Percentiles rank a stretch among this genome's conserved stretches.
These are phyloP conservation scores for Maudiozyma bulderi DNA, from an alignment of 805 yeast species.

Conservation along the genomic window DNA sequence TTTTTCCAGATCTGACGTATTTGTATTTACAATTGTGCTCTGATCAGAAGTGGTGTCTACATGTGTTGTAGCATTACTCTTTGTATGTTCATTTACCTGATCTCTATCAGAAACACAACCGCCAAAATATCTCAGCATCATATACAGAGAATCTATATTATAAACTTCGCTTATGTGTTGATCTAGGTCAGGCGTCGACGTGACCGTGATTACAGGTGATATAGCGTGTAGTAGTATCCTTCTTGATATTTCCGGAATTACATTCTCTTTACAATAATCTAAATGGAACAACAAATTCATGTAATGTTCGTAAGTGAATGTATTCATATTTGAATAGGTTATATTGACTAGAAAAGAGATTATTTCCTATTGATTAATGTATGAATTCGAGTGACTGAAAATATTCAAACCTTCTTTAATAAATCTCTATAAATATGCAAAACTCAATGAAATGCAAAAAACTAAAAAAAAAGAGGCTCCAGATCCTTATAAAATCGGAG, in stretches of 20 bases:
- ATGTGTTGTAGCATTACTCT: neutral
- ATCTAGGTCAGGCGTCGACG: conserved; percentile 23
- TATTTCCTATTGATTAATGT: neutral
- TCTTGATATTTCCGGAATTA: conserved; percentile 26
- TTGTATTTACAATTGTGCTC: neutral
- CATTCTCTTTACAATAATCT: conserved; percentile 18
- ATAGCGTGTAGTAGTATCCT: conserved; percentile 26
- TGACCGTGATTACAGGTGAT: conserved; percentile 28
- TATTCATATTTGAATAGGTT: conserved; percentile 1
- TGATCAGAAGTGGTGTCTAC: neutral
- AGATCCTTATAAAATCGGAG: no score
- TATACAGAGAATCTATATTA: conserved; percentile 23
- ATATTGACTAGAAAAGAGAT: no score
- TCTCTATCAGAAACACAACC: conserved; percentile 29
- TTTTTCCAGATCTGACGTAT: neutral
- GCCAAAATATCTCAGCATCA: conserved; percentile 26
- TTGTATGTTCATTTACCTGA: conserved; percentile 18
- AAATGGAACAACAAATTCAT: conserved; percentile 25
- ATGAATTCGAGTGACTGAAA: neutral
- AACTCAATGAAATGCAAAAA: neutral
- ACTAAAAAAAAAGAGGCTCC: no score
- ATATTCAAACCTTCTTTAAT: no score
- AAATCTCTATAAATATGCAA: no score
- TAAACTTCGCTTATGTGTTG: conserved; percentile 19
- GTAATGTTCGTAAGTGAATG: conserved; percentile 12